A percentile compares a stretch with the other conserved stretches of the same genome.
phyloP scores from a whole-genome alignment of 768 basidiomycete species.

The Trametes meyenii region DNA sequence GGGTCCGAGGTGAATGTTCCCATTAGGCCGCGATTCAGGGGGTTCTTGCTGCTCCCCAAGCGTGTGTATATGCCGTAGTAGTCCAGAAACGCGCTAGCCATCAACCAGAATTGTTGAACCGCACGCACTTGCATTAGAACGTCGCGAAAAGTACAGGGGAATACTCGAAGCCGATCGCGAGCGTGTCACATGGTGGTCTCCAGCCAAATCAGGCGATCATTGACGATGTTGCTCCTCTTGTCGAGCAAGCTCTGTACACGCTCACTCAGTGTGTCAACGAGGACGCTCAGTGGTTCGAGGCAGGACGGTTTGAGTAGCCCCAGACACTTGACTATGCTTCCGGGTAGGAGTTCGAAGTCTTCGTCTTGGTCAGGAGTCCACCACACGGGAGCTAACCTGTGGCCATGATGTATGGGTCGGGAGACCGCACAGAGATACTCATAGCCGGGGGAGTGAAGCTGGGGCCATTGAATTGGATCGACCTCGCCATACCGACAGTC shows the following conservation, averaged over 20 bases:
- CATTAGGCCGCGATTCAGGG: not conserved
- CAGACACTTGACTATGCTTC: not conserved
- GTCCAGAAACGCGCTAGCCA: not conserved
- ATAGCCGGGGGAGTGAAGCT: not conserved
- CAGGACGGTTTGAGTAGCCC: not conserved
- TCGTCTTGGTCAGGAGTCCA: not conserved
- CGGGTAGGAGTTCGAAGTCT: not conserved
- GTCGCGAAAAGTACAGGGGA: not conserved
- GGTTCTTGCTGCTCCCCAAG: too few relatives aligned
- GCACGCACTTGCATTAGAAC: not conserved
- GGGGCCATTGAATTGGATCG: slow-evolving; percentile 3
- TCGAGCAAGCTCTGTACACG: not conserved
- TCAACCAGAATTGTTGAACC: not conserved
- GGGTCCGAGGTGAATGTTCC: slow-evolving; percentile 1
- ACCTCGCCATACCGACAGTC: not conserved
- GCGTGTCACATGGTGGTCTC: not conserved
- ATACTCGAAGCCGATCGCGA: not conserved
- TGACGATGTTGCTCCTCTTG: too few relatives aligned
- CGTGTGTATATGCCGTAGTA: too few relatives aligned
- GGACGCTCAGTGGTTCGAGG: not conserved
- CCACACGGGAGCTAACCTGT: not conserved
- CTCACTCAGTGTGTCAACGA: not conserved
- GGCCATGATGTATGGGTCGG: not conserved
- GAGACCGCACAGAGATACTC: not conserved
- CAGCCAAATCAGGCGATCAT: not conserved